Evolutionary conservation across 2,329 filamentous ascomycete genomes (phyloP), one percentile per base, ranked within the genome.

Genomic region (Samsoniella hepiali): DNA sequence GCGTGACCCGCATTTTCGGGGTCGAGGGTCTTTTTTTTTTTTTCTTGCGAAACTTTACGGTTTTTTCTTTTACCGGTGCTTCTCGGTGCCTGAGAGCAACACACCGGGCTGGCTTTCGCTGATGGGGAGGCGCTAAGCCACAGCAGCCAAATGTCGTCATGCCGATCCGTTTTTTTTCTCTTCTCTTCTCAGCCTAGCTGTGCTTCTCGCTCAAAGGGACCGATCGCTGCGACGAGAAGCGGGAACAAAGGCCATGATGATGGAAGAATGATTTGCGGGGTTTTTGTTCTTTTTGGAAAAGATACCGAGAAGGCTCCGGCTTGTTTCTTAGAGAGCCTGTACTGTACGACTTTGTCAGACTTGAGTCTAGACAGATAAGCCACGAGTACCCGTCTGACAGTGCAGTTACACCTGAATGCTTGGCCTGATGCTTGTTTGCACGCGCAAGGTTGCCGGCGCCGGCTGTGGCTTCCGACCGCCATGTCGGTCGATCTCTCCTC

Each of bases 121-220:
- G 42, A n/a, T 34, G 53, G 55, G 31, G 42, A 38, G 31, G 42
- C n/a, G 40, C 38, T 31, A 54, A 54, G 58, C 58, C 58, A 55
- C 50, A 40, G 51, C 51, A 17, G 27, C 32, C 8, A n/a, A 11
- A 62, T 62, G 58, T 62, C 58, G 58, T 62, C 58, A 62, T 62
- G 34, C 11, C n/a, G 31, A 45, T 42, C 58, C 58, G 32, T 17
- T 53, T 55, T 54, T 50, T 40, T n/a, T 34, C 44, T 31, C 22
- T 22, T 22, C 22, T 22, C 22, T 22, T 45, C 27, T 8, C 10
- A 29, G 17, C 42, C 31, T 45, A 9, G 42, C 42, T 45, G 42
- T 45, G 47, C 36, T 50, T 29, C 47, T 45, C n/a, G 44, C 44
- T 54, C 40, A n/a, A 62, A 17, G 58, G 58, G 58, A 58, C 56